A percentile compares a stretch with the other conserved stretches of the same genome.
Conservation (phyloP, 352 stramenopile species). For the Blastocystis hominis region DNA sequence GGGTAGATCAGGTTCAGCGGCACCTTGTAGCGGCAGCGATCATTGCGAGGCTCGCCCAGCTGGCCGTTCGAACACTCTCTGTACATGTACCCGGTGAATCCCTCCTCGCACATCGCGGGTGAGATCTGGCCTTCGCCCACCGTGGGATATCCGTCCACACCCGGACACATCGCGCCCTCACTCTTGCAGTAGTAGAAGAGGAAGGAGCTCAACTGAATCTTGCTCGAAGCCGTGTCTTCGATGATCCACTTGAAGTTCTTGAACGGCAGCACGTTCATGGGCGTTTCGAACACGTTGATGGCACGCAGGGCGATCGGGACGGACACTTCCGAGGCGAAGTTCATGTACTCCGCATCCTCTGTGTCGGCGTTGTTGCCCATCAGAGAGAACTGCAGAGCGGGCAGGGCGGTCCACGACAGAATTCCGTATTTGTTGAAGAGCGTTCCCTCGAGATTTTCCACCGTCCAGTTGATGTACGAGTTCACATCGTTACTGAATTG, state of each 20-base stretch:
- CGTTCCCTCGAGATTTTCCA: slow-evolving; percentile 13
- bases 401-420: neutral
- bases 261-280: no score
- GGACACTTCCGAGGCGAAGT: neutral
- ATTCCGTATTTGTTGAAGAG: neutral
- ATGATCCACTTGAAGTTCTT: neutral
- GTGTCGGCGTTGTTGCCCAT: neutral
- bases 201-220: neutral
- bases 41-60: neutral
- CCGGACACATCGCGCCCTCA: neutral
- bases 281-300: no score
- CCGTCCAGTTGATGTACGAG: neutral
- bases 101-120: neutral
- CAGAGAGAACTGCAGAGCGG: neutral
- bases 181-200: slow-evolving; percentile 5
- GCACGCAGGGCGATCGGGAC: neutral
- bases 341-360: neutral
- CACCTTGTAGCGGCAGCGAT: neutral
- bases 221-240: neutral
- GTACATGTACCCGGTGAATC: neutral
- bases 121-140: slow-evolving; percentile 28
- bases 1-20: neutral
- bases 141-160: neutral
- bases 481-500: neutral
- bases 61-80: neutral